Base-by-base conservation (phyloP, 2,329 filamentous ascomycete genomes). In the Parafenestella ontariensis region DNA sequence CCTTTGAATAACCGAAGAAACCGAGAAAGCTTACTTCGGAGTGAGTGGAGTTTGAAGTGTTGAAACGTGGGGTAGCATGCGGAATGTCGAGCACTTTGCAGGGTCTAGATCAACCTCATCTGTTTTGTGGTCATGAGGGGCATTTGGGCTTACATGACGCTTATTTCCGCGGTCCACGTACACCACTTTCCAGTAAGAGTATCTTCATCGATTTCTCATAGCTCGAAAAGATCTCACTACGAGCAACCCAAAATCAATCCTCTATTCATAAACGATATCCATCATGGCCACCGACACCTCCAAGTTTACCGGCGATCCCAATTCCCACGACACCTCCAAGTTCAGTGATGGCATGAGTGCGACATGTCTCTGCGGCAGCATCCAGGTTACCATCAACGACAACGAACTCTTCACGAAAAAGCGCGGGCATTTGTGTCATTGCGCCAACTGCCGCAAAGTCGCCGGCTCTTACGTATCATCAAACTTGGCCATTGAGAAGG, bases 361-460 rank as follows among this genome's bases (percentile, higher is more conserved):
- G 11, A 73, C 75, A 7, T 83, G 80, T 58, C 74, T 81, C 34
- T 82, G 80, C 66, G 78, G 78, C 47, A 72, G 76, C 52, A 78
- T 83, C 20, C 77, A 68, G n/a, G 79, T 83, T 2, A 81, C 76
- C 8, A 79, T 83, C 62, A 74, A 74, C 54, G 81, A 83, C 56
- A 57, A 62, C 11, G 78, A 82, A 17, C 77, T 83, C 20, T 83
- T 82, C 64, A 74, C 71, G 10, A 58, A 55, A 5, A 71, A 71
- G 29, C 73, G 73, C 6, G 81, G 81, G 1, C 65, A 70, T 20
- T 66, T 83, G 7, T 83, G 81, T 66, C 79, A 83, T 57, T 83
- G 82, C 66, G 67, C 72, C 29, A 84, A 83, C 56, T 83, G 81
- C 68, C 77, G 80, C 37, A 83, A 83, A 64, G 74, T 78, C 0